Evolutionary conservation across 2,329 filamentous ascomycete genomes (phyloP), one percentile per base, ranked within the genome.

Genomic region (Pyricularia pennisetigena): DNA sequence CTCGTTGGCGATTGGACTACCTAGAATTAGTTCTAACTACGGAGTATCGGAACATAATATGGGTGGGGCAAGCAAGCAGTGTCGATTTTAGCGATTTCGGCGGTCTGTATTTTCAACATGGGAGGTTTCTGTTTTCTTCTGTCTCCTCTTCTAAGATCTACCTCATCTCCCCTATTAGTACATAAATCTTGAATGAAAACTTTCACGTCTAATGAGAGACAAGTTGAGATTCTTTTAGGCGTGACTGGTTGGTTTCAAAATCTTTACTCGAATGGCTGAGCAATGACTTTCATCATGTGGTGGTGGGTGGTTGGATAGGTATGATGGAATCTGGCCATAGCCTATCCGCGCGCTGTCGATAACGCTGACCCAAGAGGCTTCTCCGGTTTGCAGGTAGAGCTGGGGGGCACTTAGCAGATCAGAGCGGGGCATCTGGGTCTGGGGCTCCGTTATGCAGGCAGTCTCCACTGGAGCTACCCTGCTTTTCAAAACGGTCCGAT

Each of bases 401-500:
- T 54, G 41, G 16, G 29, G 29, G 24, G 59, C 16, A 3, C 59
- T 62, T 62, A 26, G 59, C 26, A 28, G 23, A 28, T 28, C 23
- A 62, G 8, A 62, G 59, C 59, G 59, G 59, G 59, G 59, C 59
- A 62, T 61, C 57, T 61, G 57, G 57, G 57, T 61, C 57, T 61
- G 57, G 57, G 57, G 57, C 57, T 61, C 57, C 57, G 57, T 24
- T 28, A 61, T 61, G 57, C 57, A 14, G 57, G 41, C 41, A 6
- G 41, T n/a, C 41, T n/a, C 57, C n/a, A 28, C 57, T 5, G 24
- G 24, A 61, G 57, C 57, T 61, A 61, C 57, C 57, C 57, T 61
- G 57, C 57, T 61, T 24, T 28, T 14, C 20, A 26, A 28, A 35
- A 41, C 24, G 64, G 32, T 66, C 65, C 65, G 65, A 66, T 57